A percentile compares a stretch with the other conserved stretches of the same genome.
Conservation (phyloP, 2,329 filamentous ascomycete genomes). For the Colletotrichum sp. region DNA sequence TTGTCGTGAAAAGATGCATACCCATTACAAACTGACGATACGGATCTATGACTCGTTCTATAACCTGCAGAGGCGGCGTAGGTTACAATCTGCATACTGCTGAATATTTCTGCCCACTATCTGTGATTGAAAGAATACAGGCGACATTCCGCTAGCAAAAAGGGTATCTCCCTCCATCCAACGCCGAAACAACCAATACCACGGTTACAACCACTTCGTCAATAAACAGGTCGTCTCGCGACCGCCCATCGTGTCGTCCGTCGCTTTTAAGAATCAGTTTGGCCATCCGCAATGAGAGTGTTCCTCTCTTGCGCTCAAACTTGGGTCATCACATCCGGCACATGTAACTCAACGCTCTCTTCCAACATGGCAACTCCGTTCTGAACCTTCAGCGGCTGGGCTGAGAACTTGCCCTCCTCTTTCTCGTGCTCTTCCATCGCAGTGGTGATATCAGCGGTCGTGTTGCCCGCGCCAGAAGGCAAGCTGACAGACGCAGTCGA, state of each 20-base stretch:
- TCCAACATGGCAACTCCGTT: constrained; percentile 62
- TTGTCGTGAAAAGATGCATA: background rate
- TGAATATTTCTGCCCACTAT: background rate
- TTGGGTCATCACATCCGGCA: constrained; percentile 47
- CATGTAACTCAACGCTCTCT: constrained; percentile 55
- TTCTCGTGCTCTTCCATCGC: constrained; percentile 36
- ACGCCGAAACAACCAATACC: background rate
- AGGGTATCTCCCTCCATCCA: constrained; percentile 4
- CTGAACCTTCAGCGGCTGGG: constrained; percentile 49
- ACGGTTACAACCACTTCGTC: background rate
- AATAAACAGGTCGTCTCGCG: background rate
- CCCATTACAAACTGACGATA: background rate
- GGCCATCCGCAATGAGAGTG: background rate
- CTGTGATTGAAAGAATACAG: background rate
- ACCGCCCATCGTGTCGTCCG: background rate
- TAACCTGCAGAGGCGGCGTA: background rate
- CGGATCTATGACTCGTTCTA: background rate
- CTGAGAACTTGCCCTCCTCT: constrained; percentile 35
- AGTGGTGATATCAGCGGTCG: background rate
- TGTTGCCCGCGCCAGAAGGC: background rate
- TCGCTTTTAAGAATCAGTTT: background rate
- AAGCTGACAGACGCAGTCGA: background rate
- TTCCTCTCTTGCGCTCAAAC: constrained; percentile 10
- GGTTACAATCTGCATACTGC: background rate
- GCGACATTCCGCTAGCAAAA: background rate